Conservation (phyloP, 306 rosid genomes). For the Prunus mira region DNA sequence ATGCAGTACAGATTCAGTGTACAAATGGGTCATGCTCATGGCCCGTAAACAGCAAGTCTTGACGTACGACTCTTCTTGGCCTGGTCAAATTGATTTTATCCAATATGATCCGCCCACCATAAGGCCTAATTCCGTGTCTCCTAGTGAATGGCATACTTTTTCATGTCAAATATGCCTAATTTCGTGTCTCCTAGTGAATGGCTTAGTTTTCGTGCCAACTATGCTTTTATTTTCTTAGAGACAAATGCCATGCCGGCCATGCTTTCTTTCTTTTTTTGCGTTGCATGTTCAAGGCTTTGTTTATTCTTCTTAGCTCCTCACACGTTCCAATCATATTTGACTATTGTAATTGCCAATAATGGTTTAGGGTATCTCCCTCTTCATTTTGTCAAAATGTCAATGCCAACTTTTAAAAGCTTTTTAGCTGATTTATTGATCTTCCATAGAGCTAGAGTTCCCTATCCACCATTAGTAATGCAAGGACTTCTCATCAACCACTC, state of each 20-base stretch:
- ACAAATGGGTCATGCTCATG: background rate
- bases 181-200: background rate
- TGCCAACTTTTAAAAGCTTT: background rate
- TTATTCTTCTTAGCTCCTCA: background rate
- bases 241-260: background rate
- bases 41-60: background rate
- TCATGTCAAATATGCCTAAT: background rate
- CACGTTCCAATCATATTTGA: conserved; percentile 5
- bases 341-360: background rate
- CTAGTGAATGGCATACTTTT: background rate
- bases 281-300: background rate
- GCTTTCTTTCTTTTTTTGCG: background rate
- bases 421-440: background rate
- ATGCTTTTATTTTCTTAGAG: background rate
- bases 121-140: background rate
- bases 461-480: background rate
- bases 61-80: background rate
- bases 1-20: background rate
- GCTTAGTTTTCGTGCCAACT: background rate
- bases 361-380: background rate
- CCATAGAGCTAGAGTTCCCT: background rate
- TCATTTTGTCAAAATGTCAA: background rate
- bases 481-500: background rate
- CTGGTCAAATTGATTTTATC: background rate
- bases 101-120: conserved; percentile 6